Conservation (phyloP, 2,329 filamentous ascomycete genomes). For the Remersonia thermophila region DNA sequence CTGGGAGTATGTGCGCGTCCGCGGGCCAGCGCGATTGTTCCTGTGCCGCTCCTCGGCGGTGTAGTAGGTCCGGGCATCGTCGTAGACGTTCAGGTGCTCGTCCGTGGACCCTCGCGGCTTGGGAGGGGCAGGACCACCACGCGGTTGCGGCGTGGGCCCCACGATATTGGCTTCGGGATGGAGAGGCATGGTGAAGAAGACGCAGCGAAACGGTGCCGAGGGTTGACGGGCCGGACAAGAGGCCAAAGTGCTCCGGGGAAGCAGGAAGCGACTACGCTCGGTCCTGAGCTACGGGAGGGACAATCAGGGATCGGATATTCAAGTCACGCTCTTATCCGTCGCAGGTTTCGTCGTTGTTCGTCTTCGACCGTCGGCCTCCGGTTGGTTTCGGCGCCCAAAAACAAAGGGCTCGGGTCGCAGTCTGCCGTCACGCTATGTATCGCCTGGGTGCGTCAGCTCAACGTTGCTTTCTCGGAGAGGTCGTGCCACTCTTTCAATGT, state of each 20-base stretch:
- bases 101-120: conserved; percentile 29
- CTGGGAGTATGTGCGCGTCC: conserved; percentile 46
- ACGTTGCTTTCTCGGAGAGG: too few species aligned
- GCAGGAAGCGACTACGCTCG: neutral
- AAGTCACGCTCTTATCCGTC: neutral
- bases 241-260: neutral
- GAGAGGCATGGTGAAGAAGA: conserved; percentile 5
- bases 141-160: conserved; percentile 4
- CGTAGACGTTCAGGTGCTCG: conserved; percentile 34
- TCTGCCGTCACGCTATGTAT: too few species aligned
- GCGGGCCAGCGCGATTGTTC: conserved; percentile 32
- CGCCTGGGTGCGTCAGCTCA: too few species aligned
- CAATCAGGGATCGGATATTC: neutral
- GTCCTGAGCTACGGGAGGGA: neutral
- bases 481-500: too few species aligned
- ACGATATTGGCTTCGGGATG: conserved; percentile 7
- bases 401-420: too few species aligned
- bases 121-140: conserved; percentile 4
- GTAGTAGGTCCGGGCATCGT: conserved; percentile 49
- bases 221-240: neutral
- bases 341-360: too few species aligned
- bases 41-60: conserved; percentile 41
- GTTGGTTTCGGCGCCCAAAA: too few species aligned
- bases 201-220: neutral
- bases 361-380: too few species aligned